phyloP scores from a whole-genome alignment of 108 stramenopile genomes.

The Fragilaria radians region DNA sequence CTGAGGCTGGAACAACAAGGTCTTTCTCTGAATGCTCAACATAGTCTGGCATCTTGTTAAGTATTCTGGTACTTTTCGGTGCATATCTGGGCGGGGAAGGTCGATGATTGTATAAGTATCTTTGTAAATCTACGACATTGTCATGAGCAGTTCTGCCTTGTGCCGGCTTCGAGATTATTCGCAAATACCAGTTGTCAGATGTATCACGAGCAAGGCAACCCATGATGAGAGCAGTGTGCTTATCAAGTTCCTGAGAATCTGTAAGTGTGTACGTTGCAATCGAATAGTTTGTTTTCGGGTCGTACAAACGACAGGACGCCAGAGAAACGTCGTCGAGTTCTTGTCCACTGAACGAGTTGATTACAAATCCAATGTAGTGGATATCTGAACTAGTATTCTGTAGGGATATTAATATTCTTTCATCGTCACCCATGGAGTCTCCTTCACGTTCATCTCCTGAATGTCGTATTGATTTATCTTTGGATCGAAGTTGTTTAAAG shows the following conservation, averaged over 20 bases:
- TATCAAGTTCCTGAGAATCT: constrained; percentile 25
- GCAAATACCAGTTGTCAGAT: constrained; percentile 23
- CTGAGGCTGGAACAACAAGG: constrained; percentile 1
- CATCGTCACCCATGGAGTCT: constrained; percentile 34
- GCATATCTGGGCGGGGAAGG: constrained; percentile 11
- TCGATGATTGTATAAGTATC: constrained; percentile 4
- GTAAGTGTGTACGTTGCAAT: constrained; percentile 35
- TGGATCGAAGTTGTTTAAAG: constrained; percentile 17
- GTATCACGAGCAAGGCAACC: constrained; percentile 31
- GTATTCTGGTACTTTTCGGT: not conserved
- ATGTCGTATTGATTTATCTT: constrained; percentile 33
- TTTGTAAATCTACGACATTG: constrained; percentile 11
- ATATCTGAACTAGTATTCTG: constrained; percentile 17
- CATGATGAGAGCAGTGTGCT: constrained; percentile 27
- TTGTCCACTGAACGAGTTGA: constrained; percentile 41
- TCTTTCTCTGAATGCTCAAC: not conserved
- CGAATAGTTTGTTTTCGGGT: constrained; percentile 20
- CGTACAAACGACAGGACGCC: constrained; percentile 40
- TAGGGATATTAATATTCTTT: constrained; percentile 27
- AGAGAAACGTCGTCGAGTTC: constrained; percentile 37
- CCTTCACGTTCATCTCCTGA: constrained; percentile 37
- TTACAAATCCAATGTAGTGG: constrained; percentile 32
- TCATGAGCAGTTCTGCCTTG: constrained; percentile 29
- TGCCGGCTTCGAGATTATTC: constrained; percentile 27
- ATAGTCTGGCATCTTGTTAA: not conserved